A percentile compares a stretch with the other conserved stretches of the same genome.
Conservation (phyloP, 176 grass and related monocot genomes). For the Zizania latifolia region DNA sequence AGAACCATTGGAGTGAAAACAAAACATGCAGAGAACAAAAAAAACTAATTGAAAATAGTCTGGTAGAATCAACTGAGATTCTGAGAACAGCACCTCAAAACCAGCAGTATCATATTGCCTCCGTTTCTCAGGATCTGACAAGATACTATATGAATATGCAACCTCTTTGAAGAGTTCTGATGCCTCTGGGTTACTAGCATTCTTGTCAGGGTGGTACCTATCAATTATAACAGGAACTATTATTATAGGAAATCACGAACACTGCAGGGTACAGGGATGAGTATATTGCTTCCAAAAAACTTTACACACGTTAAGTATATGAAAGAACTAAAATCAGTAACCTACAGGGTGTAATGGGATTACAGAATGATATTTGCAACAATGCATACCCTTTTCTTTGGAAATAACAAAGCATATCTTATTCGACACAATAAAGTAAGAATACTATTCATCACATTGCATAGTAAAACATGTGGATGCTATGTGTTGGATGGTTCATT, state of each 20-base stretch:
- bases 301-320: background rate
- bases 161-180: slow-evolving; percentile 99
- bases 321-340: background rate
- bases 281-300: background rate
- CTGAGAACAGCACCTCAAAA: slow-evolving; percentile 67
- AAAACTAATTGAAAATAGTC: background rate
- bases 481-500: background rate
- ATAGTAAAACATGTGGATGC: background rate
- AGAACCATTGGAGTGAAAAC: background rate
- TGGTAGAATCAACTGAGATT: background rate
- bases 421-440: background rate
- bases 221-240: slow-evolving; percentile 19
- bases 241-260: slow-evolving; percentile 3
- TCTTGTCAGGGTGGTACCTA: slow-evolving; percentile 98
- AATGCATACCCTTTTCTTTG: background rate
- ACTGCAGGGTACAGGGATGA: background rate
- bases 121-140: slow-evolving; percentile 96
- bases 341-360: background rate
- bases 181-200: slow-evolving; percentile 90
- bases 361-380: background rate
- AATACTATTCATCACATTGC: background rate
- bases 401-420: background rate
- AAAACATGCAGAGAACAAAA: slow-evolving; percentile 7
- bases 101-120: slow-evolving; percentile 97
- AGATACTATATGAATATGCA: slow-evolving; percentile 97